Conservation (phyloP, 176 grass and related monocot species). For the Chrysopogon serrulatus region DNA sequence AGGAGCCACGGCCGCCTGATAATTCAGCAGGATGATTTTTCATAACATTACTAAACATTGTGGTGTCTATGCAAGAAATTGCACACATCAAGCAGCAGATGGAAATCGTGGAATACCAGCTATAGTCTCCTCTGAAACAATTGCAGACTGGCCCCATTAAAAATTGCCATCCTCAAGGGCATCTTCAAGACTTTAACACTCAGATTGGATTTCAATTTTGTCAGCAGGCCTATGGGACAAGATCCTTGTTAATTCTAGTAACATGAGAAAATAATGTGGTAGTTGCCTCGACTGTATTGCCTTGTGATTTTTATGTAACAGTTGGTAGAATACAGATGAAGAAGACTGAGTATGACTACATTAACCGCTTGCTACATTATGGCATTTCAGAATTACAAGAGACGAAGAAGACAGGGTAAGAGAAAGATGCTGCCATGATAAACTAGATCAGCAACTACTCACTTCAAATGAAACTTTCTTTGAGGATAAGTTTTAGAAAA, state of each 20-base stretch:
- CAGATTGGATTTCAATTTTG: background rate
- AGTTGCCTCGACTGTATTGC: background rate
- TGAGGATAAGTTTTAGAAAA: conserved; percentile 35
- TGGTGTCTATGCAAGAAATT: too few species aligned
- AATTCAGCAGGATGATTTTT: background rate
- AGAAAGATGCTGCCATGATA: background rate
- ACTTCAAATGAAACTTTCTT: conserved; percentile 25
- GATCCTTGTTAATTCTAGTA: background rate
- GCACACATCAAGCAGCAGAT: background rate
- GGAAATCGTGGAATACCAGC: too few species aligned
- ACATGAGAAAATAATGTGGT: background rate
- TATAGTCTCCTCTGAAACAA: background rate
- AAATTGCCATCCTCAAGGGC: background rate
- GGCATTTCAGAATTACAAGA: background rate
- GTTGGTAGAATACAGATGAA: background rate
- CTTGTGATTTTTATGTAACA: background rate
- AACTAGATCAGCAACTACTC: conserved; percentile 11
- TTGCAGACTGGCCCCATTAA: background rate
- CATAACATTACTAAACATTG: background rate
- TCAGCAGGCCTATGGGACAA: background rate
- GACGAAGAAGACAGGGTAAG: background rate
- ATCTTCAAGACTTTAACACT: too few species aligned
- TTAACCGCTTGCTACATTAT: background rate
- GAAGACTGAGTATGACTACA: background rate
- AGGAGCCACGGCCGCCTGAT: background rate